These are phyloP conservation scores for Sarcocystis neurona DNA, from an alignment of 169 alveolate genomes.

Conservation along the genomic window DNA sequence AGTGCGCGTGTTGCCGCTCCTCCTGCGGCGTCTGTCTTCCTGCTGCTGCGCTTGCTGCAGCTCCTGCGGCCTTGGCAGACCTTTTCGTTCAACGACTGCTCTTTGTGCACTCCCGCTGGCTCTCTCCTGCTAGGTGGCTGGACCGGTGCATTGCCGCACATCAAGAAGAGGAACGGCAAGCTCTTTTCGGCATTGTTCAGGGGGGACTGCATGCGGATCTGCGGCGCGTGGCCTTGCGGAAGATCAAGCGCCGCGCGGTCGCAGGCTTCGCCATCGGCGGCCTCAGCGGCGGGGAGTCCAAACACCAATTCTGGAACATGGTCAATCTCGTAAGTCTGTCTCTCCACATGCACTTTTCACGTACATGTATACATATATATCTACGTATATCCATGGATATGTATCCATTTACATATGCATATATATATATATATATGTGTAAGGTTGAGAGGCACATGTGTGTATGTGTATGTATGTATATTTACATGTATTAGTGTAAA, in stretches of 20 bases:
- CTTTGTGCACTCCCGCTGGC: background rate
- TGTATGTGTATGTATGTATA: too few relatives aligned
- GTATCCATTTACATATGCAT: too few relatives aligned
- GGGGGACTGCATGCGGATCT: constrained; percentile 93
- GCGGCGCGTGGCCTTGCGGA: constrained; percentile 80
- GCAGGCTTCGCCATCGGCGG: constrained; percentile 99
- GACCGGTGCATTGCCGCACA: constrained; percentile 97
- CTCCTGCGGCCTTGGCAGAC: background rate
- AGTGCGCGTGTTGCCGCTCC: background rate
- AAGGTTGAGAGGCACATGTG: too few relatives aligned
- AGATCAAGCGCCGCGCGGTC: background rate
- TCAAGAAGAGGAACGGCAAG: constrained; percentile 87
- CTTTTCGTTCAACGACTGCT: too few relatives aligned
- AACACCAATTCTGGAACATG: constrained; percentile 92
- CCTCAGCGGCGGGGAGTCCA: constrained; percentile 98
- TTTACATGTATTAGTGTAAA: too few relatives aligned
- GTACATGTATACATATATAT: too few relatives aligned
- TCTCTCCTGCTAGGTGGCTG: constrained; percentile 72
- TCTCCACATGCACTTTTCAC: too few relatives aligned
- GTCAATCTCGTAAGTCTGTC: constrained; percentile 79
- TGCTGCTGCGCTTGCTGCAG: background rate
- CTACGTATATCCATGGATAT: too few relatives aligned
- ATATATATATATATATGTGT: too few relatives aligned
- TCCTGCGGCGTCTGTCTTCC: background rate
- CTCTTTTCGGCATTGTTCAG: constrained; percentile 95